Evolutionary conservation across 2,329 filamentous ascomycete species (phyloP).

Genomic region (Dichotomopilus funicola): DNA sequence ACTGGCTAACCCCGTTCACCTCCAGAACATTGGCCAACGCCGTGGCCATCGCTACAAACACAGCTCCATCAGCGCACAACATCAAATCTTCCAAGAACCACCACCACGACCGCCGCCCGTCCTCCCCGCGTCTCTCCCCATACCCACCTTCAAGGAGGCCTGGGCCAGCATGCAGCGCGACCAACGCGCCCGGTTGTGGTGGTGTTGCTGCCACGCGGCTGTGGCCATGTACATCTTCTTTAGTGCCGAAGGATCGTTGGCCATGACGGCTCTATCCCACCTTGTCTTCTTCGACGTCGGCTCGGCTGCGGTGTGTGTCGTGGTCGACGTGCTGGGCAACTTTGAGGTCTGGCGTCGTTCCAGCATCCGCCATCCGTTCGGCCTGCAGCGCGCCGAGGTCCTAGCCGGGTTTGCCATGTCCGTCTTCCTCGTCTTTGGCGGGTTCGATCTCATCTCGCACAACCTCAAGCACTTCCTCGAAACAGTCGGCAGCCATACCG

Average conservation of each 20-base stretch:
- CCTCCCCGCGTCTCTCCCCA: slow-evolving; percentile 83
- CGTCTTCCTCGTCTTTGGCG: slow-evolving; percentile 94
- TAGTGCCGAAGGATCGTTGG: slow-evolving; percentile 76
- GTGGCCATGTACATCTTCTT: slow-evolving; percentile 82
- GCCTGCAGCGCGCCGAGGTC: slow-evolving; percentile 85
- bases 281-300: slow-evolving; percentile 93
- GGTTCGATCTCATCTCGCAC: slow-evolving; percentile 90
- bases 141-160: slow-evolving; percentile 83
- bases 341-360: slow-evolving; percentile 97
- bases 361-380: slow-evolving; percentile 89
- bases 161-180: slow-evolving; percentile 84
- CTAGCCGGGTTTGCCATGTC: slow-evolving; percentile 94
- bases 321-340: slow-evolving; percentile 87
- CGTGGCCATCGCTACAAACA: slow-evolving; percentile 98
- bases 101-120: slow-evolving; percentile 78
- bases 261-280: slow-evolving; percentile 87
- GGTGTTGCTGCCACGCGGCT: slow-evolving; percentile 82
- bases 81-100: slow-evolving; percentile 95
- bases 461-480: slow-evolving; percentile 91
- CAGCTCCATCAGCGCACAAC: slow-evolving; percentile 77
- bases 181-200: slow-evolving; percentile 75
- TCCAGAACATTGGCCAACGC: slow-evolving; percentile 78
- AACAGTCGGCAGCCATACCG: slow-evolving; percentile 49
- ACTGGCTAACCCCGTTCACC: slow-evolving; percentile 2
- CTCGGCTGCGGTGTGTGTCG: slow-evolving; percentile 83